These are phyloP conservation scores for Penicillium roqueforti DNA, from an alignment of 495 filamentous ascomycete genomes.

Conservation along the genomic window DNA sequence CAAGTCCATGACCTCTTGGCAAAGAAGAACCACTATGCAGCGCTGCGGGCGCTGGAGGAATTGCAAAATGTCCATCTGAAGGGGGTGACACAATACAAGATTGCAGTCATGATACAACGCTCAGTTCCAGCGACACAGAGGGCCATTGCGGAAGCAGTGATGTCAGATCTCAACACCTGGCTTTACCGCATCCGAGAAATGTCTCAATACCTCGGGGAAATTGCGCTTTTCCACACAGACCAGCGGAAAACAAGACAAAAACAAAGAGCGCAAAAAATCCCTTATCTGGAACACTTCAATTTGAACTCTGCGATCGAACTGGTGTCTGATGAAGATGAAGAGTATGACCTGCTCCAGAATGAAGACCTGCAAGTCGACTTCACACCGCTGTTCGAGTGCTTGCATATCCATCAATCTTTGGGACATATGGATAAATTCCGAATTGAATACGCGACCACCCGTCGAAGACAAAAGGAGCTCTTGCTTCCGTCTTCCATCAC, in stretches of 20 bases:
- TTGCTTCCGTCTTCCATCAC: constrained; percentile 70
- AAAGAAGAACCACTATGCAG: constrained; percentile 92
- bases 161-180: constrained; percentile 97
- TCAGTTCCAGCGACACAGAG: constrained; percentile 90
- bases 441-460: constrained; percentile 82
- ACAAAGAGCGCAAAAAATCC: constrained; percentile 65
- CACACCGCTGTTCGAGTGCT: constrained; percentile 86
- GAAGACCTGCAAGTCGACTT: constrained; percentile 93
- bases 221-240: constrained; percentile 95
- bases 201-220: constrained; percentile 89
- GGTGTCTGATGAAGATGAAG: constrained; percentile 90
- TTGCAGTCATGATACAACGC: constrained; percentile 92
- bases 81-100: constrained; percentile 87
- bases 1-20: constrained; percentile 86
- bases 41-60: constrained; percentile 89
- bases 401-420: constrained; percentile 95
- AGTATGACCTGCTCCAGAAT: constrained; percentile 91
- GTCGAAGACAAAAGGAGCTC: constrained; percentile 87
- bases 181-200: constrained; percentile 94
- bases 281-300: constrained; percentile 74
- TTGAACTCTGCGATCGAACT: constrained; percentile 95
- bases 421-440: constrained; percentile 89
- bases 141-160: constrained; percentile 91
- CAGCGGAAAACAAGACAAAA: constrained; percentile 80
- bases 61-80: constrained; percentile 94